Conservation (phyloP, 139 green algal genomes). For the Chlorella sorokiniana region DNA sequence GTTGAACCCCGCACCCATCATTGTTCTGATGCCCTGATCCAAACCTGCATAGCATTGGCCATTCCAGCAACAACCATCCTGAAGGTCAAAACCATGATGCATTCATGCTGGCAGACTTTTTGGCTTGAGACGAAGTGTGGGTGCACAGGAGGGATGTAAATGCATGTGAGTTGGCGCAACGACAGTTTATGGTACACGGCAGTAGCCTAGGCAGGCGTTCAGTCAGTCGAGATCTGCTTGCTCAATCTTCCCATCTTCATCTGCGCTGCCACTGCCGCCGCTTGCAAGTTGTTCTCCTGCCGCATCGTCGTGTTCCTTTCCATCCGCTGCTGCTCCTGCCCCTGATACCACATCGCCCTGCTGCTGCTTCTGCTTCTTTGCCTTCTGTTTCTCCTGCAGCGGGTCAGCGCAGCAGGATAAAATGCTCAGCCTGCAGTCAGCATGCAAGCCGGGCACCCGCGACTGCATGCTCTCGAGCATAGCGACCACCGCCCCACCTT, state of each 20-base stretch:
- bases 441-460: background rate
- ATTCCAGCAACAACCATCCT: too few relatives aligned
- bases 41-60: too few relatives aligned
- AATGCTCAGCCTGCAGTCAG: background rate
- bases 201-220: too few relatives aligned
- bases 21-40: too few relatives aligned
- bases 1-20: too few relatives aligned
- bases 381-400: conserved; percentile 30
- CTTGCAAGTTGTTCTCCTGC: background rate
- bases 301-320: background rate
- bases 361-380: conserved; percentile 27
- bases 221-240: conserved; percentile 22
- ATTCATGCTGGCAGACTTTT: too few relatives aligned
- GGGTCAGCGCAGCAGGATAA: background rate
- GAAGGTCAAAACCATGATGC: too few relatives aligned
- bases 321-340: conserved; percentile 2
- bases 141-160: too few relatives aligned
- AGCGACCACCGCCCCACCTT: conserved; percentile 46
- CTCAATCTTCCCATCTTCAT: conserved; percentile 19
- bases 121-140: too few relatives aligned
- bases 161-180: background rate
- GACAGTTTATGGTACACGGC: too few relatives aligned
- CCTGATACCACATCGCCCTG: background rate
- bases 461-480: background rate
- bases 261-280: conserved; percentile 1